These are phyloP conservation scores for Sporisorium iseilematis-ciliati DNA, from an alignment of 1,284 basidiomycete species.

Conservation along the genomic window DNA sequence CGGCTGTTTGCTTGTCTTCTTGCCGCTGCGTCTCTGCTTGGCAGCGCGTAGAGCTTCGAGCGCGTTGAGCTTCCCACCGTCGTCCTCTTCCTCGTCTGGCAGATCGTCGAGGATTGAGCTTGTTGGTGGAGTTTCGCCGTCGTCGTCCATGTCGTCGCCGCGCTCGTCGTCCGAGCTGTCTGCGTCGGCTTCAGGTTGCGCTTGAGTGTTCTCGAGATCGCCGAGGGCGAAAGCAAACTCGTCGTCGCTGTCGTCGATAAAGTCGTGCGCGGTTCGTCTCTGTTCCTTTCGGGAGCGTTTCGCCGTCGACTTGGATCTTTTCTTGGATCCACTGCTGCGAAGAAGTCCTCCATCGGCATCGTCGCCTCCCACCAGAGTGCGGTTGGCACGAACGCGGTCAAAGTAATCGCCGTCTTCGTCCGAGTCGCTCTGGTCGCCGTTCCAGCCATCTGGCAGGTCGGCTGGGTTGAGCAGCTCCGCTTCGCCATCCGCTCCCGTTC, in stretches of 20 bases:
- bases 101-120: constrained; percentile 36
- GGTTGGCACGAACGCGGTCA: constrained; percentile 39
- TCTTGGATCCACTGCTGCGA: constrained; percentile 26
- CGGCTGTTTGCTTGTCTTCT: constrained; percentile 14
- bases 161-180: constrained; percentile 13
- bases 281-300: constrained; percentile 30
- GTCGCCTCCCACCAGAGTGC: constrained; percentile 15
- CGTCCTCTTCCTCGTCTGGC: constrained; percentile 11
- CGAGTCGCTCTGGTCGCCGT: constrained; percentile 40
- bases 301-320: constrained; percentile 11
- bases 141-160: constrained; percentile 17
- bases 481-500: constrained; percentile 13
- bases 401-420: constrained; percentile 50
- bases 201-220: constrained; percentile 17
- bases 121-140: constrained; percentile 30
- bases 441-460: constrained; percentile 40
- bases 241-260: constrained; percentile 66
- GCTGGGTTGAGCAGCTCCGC: constrained; percentile 20
- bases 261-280: constrained; percentile 53
- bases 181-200: background rate
- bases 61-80: constrained; percentile 25
- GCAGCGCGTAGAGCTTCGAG: constrained; percentile 34
- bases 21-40: constrained; percentile 23
- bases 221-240: constrained; percentile 57
- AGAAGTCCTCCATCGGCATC: constrained; percentile 30